Evolutionary conservation across 225 moss, liverwort and hornwort species (phyloP).

Genomic region (Straminergon stramineum): DNA sequence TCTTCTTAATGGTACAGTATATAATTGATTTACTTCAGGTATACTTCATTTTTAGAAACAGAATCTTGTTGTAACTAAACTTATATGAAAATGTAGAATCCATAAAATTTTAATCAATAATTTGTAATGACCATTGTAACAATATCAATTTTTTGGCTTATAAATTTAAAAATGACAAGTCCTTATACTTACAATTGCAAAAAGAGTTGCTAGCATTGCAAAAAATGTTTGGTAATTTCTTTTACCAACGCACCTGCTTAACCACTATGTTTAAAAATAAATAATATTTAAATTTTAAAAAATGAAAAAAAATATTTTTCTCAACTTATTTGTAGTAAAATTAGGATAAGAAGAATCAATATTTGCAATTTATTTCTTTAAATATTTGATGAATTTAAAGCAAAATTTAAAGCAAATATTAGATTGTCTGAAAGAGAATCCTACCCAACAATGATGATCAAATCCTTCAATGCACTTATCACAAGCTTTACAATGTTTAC

Average conservation of each 20-base stretch:
- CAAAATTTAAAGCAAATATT: background rate
- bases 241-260: constrained; percentile 18
- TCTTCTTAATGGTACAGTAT: rapidly evolving
- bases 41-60: background rate
- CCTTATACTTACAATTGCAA: background rate
- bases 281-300: background rate
- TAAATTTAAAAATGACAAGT: background rate
- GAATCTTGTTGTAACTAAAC: background rate
- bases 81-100: background rate
- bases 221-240: constrained; percentile 13
- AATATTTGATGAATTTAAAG: no score
- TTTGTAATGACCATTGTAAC: rapidly evolving
- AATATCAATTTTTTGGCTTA: background rate
- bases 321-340: no score
- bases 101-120: no score
- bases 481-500: constrained; percentile 15
- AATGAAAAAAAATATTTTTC: rapidly evolving
- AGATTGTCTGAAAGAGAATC: background rate
- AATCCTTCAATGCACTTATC: constrained; percentile 24
- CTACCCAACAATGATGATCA: constrained; percentile 33
- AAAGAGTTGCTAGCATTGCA: background rate
- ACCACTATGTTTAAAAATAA: background rate
- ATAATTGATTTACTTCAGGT: background rate
- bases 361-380: background rate
- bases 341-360: background rate